Evolutionary conservation across 1,284 basidiomycete species (phyloP), one percentile per base, ranked within the genome.

Genomic region (Ustilago curta): DNA sequence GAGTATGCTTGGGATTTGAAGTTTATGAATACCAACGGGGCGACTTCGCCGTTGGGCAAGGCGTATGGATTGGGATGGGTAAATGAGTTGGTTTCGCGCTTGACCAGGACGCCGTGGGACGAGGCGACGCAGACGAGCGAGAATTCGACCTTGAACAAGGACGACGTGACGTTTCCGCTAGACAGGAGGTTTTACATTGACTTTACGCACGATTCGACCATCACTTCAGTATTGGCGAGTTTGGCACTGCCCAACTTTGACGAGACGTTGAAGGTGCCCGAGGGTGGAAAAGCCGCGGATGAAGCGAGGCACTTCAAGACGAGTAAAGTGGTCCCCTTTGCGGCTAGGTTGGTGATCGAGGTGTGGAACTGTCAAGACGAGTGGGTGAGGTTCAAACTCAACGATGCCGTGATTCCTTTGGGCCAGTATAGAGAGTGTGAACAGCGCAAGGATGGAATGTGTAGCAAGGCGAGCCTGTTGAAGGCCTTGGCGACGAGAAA

Each of bases 31-130:
- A 89, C 90, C 80, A 91, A 91, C 14, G 92, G 91, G 0, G 91
- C 91, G 78, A 93, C 93, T 7, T 91, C 91, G 0, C 92, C 93
- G 0, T 88, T 93, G 8, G 89, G 90, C 1, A 89, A 90, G 3
- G 91, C 91, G 3, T 91, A 92, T 80, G 95, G 95, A 32, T 88
- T 93, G 35, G 95, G 94, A 25, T 97, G 91, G 84, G 84, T 95
- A 3, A 80, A 85, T 53, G 86, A 86, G 73, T 55, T 84, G 19
- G 49, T 83, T 16, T 59, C 79, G 18, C 73, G 83, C 1, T 52
- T 84, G 42, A 74, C 68, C 11, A 27, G 50, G 8, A 57, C 40
- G 18, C 55, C 65, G 5, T 81, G 78, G 78, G 39, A 80, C 43
- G 32, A 47, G 0, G 27, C 40, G 3, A 70, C 73, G 16, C 77